Conservation (phyloP, 2,329 filamentous ascomycete species). For the Fusarium sp. region DNA sequence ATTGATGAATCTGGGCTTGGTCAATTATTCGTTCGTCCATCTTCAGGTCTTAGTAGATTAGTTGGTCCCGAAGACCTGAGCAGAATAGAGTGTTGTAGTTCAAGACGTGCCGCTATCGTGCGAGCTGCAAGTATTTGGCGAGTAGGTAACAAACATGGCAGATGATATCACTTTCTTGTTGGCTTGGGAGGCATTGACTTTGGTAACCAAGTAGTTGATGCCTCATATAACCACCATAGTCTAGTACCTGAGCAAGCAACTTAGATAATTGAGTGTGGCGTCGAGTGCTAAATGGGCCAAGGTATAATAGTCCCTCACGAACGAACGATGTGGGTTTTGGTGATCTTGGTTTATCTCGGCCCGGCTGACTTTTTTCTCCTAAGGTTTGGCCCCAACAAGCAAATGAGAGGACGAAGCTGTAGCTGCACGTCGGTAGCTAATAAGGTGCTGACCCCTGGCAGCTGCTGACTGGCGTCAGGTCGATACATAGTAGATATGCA, state of each 20-base stretch:
- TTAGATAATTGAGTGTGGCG: neutral
- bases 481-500: neutral
- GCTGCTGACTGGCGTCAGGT: conserved; percentile 8
- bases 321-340: neutral
- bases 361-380: neutral
- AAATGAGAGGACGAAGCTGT: neutral
- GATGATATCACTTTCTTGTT: neutral
- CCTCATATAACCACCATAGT: neutral
- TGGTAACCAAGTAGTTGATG: neutral
- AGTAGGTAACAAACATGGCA: conserved; percentile 1
- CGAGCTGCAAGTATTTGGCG: neutral
- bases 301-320: neutral
- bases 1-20: conserved; percentile 29
- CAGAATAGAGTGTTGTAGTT: neutral
- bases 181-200: neutral
- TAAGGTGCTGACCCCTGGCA: conserved; percentile 27
- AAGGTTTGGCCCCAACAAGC: neutral
- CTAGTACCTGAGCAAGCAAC: neutral
- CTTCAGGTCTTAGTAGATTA: neutral
- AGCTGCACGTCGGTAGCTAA: conserved; percentile 6
- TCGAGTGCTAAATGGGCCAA: neutral
- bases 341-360: conserved; percentile 9
- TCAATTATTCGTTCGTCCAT: neutral
- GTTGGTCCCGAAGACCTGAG: neutral
- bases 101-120: neutral